Percentiles rank a stretch among this genome's conserved stretches.
Conservation (phyloP, 78 protist species). For the Emiliania huxleyi region DNA sequence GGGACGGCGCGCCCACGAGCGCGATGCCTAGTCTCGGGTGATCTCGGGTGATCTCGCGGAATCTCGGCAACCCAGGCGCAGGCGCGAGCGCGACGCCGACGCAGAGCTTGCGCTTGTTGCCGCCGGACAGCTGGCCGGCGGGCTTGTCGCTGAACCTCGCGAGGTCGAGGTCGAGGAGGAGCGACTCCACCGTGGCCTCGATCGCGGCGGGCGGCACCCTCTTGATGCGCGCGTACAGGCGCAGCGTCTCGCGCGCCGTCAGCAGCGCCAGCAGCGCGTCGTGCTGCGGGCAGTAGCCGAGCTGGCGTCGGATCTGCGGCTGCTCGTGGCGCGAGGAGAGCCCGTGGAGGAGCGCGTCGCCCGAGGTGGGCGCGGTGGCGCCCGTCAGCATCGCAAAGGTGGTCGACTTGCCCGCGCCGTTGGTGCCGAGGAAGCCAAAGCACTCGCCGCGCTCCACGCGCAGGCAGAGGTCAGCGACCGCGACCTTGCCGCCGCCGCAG, state of each 20-base stretch:
- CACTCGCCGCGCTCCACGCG: background rate
- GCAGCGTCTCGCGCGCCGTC: conserved; percentile 74
- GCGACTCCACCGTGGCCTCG: background rate
- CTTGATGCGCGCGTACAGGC: conserved; percentile 74
- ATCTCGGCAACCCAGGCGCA: no score
- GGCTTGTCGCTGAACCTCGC: background rate
- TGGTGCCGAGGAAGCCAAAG: conserved; percentile 48
- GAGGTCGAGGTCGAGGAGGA: background rate
- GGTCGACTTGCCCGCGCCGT: conserved; percentile 80
- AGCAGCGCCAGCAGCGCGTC: conserved; percentile 74
- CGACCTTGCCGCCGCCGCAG: background rate
- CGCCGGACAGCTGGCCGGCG: conserved; percentile 65
- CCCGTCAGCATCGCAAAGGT: conserved; percentile 82
- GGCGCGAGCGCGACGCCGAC: no score
- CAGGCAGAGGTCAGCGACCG: background rate
- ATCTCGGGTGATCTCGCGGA: no score
- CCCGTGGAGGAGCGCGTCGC: conserved; percentile 42
- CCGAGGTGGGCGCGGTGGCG: conserved; percentile 63
- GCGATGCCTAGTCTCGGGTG: no score
- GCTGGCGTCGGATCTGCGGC: conserved; percentile 37
- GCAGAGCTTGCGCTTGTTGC: conserved; percentile 78
- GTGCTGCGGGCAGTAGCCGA: conserved; percentile 91
- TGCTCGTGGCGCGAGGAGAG: conserved; percentile 6
- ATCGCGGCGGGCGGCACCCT: conserved; percentile 1
- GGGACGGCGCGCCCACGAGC: conserved; percentile 63